These are phyloP conservation scores for Silene vulgaris DNA, from an alignment of 179 eudicot genomes.

Conservation along the genomic window DNA sequence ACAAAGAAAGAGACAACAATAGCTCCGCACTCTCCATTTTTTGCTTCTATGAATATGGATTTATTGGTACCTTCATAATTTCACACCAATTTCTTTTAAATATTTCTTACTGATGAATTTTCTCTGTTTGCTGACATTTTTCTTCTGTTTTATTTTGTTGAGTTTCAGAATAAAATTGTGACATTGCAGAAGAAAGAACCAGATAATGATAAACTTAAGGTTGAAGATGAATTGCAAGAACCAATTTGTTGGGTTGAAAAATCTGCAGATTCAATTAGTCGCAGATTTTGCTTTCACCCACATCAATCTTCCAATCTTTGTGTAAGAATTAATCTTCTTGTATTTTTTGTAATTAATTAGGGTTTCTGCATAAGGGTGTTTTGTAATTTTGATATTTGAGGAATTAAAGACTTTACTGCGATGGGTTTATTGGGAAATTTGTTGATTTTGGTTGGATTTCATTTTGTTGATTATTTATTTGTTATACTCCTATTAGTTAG, in stretches of 20 bases:
- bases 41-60: constrained; percentile 23
- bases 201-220: constrained; percentile 7
- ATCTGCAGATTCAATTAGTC: constrained; percentile 55
- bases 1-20: too few species aligned
- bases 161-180: constrained; percentile 24
- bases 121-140: not conserved
- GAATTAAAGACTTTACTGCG: not conserved
- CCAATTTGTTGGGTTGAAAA: constrained; percentile 68
- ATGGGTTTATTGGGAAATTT: constrained; percentile 8
- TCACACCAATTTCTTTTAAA: not conserved
- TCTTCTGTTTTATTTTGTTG: not conserved
- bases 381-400: constrained; percentile 2
- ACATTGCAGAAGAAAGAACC: constrained; percentile 28
- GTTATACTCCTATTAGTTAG: too few species aligned
- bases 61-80: constrained; percentile 17
- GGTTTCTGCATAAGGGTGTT: not conserved
- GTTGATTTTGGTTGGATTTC: not conserved
- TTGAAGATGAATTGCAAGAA: constrained; percentile 27
- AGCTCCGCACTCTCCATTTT: not conserved
- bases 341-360: not conserved
- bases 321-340: constrained; percentile 30
- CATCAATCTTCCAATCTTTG: constrained; percentile 42
- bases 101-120: not conserved
- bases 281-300: constrained; percentile 55
- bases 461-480: not conserved